Evolutionary conservation across 345 rosid genomes (phyloP), one percentile per base, ranked within the genome.

Genomic region (Eutrema japonicum): DNA sequence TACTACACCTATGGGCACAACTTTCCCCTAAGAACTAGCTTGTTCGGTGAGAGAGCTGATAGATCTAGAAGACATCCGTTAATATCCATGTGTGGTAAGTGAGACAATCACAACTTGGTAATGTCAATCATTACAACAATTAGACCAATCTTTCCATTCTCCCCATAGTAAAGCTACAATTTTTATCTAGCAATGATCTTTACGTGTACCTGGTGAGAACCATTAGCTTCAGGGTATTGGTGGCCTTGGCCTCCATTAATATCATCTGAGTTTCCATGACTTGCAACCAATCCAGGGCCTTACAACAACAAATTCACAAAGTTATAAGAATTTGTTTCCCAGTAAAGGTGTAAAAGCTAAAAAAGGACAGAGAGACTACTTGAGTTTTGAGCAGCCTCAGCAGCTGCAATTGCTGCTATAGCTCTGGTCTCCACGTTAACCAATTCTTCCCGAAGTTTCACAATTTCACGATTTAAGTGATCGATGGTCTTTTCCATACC

Each of bases 401-500:
- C 70, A 36, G 84, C 84, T 18, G 82, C 78, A 18, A 5, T 6
- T 14, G 53, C 65, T 57, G 49, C 82, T 63, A 75, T 78, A 71
- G 85, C 83, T 79, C 79, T 85, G 64, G 83, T 83, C 78, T 84
- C 88, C 5, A 78, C 62, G 45, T 77, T 77, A n/a, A 73, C 83
- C 64, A 89, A 80, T 72, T 84, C 86, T 36, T 71, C 70, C 1
- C 8, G 75, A 36, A 88, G 80, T 53, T 78, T 88, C 73, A 86
- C 82, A 63, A 86, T 66, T 65, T 94, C 95, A 16, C 43, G 79
- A 43, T 81, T 72, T 57, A 94, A 26, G 2, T 78, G 64, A 8
- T 71, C 46, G 60, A 79, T 77, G 41, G 88, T 87, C 68, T 85
- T 88, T 77, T 87, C 88, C 96, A 91, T 82, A 36, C 78, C 77